These are phyloP conservation scores for Macrophomina pseudophaseolina DNA, from an alignment of 2,329 filamentous ascomycete species.

Conservation along the genomic window DNA sequence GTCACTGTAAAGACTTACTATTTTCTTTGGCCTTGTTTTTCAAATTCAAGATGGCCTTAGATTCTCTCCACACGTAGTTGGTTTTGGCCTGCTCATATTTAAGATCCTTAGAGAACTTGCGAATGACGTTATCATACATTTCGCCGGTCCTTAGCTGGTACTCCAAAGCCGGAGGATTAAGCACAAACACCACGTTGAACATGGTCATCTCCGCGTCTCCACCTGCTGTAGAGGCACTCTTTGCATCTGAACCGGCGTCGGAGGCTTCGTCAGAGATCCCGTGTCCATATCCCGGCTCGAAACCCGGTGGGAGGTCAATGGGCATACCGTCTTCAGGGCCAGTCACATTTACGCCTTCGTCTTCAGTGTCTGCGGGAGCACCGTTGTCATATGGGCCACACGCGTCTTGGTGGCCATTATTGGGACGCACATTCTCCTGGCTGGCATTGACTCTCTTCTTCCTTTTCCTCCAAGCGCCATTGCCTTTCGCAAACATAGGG, in stretches of 20 bases:
- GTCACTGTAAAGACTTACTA: slow-evolving; percentile 31
- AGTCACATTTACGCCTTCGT: slow-evolving; percentile 30
- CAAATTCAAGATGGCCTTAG: slow-evolving; percentile 77
- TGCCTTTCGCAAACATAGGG: slow-evolving; percentile 49
- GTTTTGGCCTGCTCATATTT: slow-evolving; percentile 90
- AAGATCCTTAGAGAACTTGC: slow-evolving; percentile 89
- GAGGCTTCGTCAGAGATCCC: slow-evolving; percentile 41
- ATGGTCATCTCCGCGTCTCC: slow-evolving; percentile 82
- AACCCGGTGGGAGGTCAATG: slow-evolving; percentile 43
- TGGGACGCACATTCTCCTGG: slow-evolving; percentile 1
- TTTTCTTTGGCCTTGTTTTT: slow-evolving; percentile 82
- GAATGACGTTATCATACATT: slow-evolving; percentile 87
- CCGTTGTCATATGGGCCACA: background rate
- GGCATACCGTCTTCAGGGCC: slow-evolving; percentile 27
- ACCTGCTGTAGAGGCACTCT: slow-evolving; percentile 44
- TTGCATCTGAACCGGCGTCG: slow-evolving; percentile 45
- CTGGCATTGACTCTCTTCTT: slow-evolving; percentile 29
- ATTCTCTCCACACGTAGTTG: slow-evolving; percentile 91
- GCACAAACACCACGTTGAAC: slow-evolving; percentile 96
- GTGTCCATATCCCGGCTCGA: slow-evolving; percentile 49
- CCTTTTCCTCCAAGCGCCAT: slow-evolving; percentile 47
- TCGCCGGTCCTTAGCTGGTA: slow-evolving; percentile 74
- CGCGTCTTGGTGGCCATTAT: background rate
- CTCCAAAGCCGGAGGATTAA: slow-evolving; percentile 79
- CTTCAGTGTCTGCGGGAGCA: slow-evolving; percentile 28